Evolutionary conservation across 2,329 filamentous ascomycete genomes (phyloP).

Genomic region (Trichoderma gracile): DNA sequence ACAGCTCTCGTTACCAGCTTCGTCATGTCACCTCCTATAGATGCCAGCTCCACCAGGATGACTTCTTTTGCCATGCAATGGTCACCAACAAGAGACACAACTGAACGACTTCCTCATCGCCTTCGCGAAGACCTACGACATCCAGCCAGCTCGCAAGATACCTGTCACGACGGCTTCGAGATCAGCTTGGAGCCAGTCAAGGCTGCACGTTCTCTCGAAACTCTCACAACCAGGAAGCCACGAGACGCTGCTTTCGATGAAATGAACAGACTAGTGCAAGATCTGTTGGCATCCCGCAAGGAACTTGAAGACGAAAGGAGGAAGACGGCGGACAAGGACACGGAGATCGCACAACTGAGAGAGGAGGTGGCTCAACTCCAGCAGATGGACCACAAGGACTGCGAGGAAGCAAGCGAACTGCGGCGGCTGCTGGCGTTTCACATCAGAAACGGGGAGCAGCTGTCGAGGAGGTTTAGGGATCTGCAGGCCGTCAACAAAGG

Average conservation of each 20-base stretch:
- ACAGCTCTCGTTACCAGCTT: too few species aligned
- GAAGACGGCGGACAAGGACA: background rate
- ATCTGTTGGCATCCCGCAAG: background rate
- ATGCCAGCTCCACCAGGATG: too few species aligned
- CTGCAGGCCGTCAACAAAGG: constrained; percentile 11
- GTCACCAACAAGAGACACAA: too few species aligned
- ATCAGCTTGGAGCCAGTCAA: background rate
- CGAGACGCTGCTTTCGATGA: background rate
- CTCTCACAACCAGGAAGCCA: constrained; percentile 9
- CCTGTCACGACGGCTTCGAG: background rate
- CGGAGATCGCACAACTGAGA: background rate
- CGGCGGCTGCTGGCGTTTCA: constrained; percentile 16
- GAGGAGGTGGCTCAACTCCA: background rate
- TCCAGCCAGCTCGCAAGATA: too few species aligned
- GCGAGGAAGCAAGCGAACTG: constrained; percentile 13
- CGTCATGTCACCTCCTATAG: too few species aligned
- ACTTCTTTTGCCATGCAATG: too few species aligned
- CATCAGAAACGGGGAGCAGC: constrained; percentile 14
- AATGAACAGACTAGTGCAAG: background rate
- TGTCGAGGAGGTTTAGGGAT: constrained; percentile 10
- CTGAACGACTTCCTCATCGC: too few species aligned
- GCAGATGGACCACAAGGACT: background rate
- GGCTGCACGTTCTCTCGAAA: background rate
- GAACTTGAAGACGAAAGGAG: constrained; percentile 7
- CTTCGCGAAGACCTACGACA: too few species aligned